Conservation (phyloP, 2,329 filamentous ascomycete species). For the Teratosphaeria zuluensis region DNA sequence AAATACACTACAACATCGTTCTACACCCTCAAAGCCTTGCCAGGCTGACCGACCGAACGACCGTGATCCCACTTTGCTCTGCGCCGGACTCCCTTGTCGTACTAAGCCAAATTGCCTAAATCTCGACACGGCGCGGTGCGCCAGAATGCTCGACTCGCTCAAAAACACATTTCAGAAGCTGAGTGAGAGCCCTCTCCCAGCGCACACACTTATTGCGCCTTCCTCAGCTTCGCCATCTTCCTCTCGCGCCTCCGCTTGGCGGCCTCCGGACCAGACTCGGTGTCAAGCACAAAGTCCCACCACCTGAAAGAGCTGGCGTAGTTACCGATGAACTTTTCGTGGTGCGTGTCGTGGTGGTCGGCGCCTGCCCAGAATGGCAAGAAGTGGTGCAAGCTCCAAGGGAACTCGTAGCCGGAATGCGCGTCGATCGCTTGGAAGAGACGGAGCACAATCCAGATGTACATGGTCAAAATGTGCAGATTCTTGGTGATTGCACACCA, state of each 20-base stretch:
- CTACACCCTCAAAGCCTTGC: not conserved
- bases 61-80: not conserved
- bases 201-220: constrained; percentile 46
- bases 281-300: constrained; percentile 95
- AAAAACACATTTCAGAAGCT: not conserved
- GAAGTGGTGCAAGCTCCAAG: constrained; percentile 92
- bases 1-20: not conserved
- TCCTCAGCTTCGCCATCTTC: constrained; percentile 62
- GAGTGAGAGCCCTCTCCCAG: not conserved
- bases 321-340: constrained; percentile 98
- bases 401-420: constrained; percentile 96
- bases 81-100: not conserved
- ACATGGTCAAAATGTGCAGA: constrained; percentile 95
- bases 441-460: constrained; percentile 85
- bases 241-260: constrained; percentile 72
- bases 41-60: not conserved
- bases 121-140: not conserved
- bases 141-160: not conserved
- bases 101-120: not conserved
- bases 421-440: constrained; percentile 97
- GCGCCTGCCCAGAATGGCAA: constrained; percentile 97
- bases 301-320: constrained; percentile 96
- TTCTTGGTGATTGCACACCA: constrained; percentile 77
- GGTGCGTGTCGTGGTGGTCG: constrained; percentile 91
- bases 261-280: constrained; percentile 82